These are phyloP conservation scores for Lentinula lateritia DNA, from an alignment of 768 basidiomycete genomes.

Conservation along the genomic window DNA sequence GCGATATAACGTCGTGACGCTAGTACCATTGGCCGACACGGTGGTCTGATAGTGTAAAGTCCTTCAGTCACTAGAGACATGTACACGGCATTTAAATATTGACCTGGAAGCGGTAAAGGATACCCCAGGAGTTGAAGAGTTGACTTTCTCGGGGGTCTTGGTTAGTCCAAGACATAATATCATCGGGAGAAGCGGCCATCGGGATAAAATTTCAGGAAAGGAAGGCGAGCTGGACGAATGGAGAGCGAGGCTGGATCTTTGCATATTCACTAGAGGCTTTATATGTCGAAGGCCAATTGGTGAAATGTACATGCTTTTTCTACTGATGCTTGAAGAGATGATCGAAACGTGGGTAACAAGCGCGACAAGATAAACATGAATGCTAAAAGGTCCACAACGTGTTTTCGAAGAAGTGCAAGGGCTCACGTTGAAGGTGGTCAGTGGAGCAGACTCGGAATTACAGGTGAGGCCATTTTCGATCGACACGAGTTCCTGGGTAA, in stretches of 20 bases:
- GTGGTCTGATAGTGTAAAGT: constrained; percentile 50
- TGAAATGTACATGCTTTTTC: constrained; percentile 37
- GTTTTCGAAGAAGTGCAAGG: constrained; percentile 62
- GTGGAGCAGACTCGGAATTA: constrained; percentile 69
- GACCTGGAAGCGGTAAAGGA: constrained; percentile 79
- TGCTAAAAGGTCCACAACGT: constrained; percentile 60
- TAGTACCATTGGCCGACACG: constrained; percentile 55
- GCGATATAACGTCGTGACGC: constrained; percentile 74
- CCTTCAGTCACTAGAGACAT: constrained; percentile 9
- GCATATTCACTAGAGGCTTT: constrained; percentile 37
- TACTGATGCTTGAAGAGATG: constrained; percentile 50
- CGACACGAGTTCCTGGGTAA: constrained; percentile 54
- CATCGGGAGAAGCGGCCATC: constrained; percentile 53
- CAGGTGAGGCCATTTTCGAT: constrained; percentile 56
- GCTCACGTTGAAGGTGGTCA: constrained; percentile 54
- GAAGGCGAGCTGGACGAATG: constrained; percentile 19
- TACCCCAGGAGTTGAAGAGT: constrained; percentile 77
- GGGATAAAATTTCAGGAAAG: constrained; percentile 14
- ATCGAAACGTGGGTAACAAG: constrained; percentile 74
- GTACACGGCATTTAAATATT: constrained; percentile 15
- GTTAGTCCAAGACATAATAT: constrained; percentile 83
- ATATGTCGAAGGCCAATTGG: constrained; percentile 41
- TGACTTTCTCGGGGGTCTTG: constrained; percentile 80
- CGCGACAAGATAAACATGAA: constrained; percentile 69
- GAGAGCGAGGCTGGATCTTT: constrained; percentile 23